Evolutionary conservation across 2,329 filamentous ascomycete genomes (phyloP).

Genomic region (Pseudonectria foliicola): DNA sequence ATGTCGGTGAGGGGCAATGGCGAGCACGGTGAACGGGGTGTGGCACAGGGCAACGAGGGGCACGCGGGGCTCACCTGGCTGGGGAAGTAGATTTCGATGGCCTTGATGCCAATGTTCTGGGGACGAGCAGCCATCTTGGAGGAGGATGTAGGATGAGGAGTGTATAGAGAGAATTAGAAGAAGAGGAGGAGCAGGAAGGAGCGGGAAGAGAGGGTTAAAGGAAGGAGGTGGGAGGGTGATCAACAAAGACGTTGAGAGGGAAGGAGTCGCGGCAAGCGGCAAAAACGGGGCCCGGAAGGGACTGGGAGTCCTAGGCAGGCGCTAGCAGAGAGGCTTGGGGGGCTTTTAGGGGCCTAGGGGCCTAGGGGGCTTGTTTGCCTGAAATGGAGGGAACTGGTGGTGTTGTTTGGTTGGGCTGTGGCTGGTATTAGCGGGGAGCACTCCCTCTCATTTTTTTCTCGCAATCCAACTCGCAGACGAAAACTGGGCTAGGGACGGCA

Average conservation of each 20-base stretch:
- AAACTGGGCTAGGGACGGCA: no score
- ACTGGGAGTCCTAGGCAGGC: no score
- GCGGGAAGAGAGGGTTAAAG: constrained; percentile 10
- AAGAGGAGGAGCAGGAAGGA: constrained; percentile 1
- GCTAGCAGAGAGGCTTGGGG: no score
- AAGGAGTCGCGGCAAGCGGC: not conserved
- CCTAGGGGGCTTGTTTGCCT: no score
- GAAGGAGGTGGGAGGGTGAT: constrained; percentile 4
- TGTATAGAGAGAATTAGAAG: constrained; percentile 4
- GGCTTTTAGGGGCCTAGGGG: no score
- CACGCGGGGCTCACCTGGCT: constrained; percentile 59
- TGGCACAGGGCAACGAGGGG: constrained; percentile 6
- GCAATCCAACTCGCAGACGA: no score
- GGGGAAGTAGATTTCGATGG: constrained; percentile 85
- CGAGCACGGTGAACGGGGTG: constrained; percentile 5
- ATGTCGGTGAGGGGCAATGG: constrained; percentile 14
- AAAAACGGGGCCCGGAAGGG: no score
- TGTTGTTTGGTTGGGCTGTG: no score
- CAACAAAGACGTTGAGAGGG: constrained; percentile 6
- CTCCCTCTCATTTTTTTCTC: no score
- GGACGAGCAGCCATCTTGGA: constrained; percentile 64
- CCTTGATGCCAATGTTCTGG: constrained; percentile 86
- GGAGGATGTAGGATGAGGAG: constrained; percentile 7
- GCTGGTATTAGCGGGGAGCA: no score
- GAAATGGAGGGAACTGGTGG: no score